phyloP scores from a whole-genome alignment of 345 rosid species.

The Corchorus capsularis region DNA sequence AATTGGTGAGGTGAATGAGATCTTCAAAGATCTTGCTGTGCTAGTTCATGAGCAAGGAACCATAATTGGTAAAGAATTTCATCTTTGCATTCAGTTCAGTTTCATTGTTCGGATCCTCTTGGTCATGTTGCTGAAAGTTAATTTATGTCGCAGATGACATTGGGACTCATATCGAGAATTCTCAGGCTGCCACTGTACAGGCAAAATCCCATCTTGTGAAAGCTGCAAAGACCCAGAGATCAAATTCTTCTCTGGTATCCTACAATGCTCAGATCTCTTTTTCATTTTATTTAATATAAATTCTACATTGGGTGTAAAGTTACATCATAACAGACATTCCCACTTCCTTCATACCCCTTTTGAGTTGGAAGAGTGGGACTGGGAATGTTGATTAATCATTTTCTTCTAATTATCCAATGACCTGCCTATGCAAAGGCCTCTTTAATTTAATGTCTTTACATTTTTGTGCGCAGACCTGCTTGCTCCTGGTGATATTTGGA shows the following conservation, averaged over 20 bases:
- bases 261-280: background rate
- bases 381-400: background rate
- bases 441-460: background rate
- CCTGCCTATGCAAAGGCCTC: background rate
- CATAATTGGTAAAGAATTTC: constrained; percentile 65
- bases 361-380: background rate
- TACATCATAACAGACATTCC: background rate
- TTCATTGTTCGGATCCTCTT: background rate
- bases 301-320: background rate
- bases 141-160: constrained; percentile 70
- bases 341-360: background rate
- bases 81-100: background rate
- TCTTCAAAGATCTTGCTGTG: constrained; percentile 91
- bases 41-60: constrained; percentile 93
- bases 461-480: constrained; percentile 61
- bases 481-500: constrained; percentile 91
- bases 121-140: constrained; percentile 9
- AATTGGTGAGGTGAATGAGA: constrained; percentile 94
- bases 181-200: constrained; percentile 76
- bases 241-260: constrained; percentile 90
- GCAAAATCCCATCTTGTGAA: constrained; percentile 73
- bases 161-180: constrained; percentile 66
- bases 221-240: constrained; percentile 83
- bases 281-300: background rate
- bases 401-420: background rate